Base-by-base conservation (phyloP, 163 green algal genomes). In the Trebouxia gelatinosa region DNA sequence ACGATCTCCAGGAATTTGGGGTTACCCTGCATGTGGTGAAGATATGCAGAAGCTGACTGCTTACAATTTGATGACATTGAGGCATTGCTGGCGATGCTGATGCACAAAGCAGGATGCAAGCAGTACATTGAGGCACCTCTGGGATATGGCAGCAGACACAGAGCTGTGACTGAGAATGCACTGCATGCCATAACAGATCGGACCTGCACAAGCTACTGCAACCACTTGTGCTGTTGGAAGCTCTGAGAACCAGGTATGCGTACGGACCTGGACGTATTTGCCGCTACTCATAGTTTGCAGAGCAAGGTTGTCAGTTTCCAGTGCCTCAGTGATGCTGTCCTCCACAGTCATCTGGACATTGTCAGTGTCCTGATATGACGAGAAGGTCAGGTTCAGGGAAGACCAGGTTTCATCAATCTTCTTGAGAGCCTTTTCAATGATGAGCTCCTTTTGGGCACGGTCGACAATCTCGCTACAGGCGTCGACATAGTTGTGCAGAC, bases 321-420 rank as follows among this genome's bases (percentile, higher is more conserved):
- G 87, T 1, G 87, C 85, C 79, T 97, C 93, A 6, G 85, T 91
- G 38, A 88, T 61, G 6, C 78, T 23, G 5, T 90, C 75, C 29
- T 89, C 85, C 9, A 87, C 59, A 1, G 43, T 77, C 68, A 95
- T 77, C 76, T 87, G 80, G 34, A 91, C 59, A 6, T 93, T 85
- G 54, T 92, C 92, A 11, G 86, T 92, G 78, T 94, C 89, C 82
- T 82, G 86, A 74, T 94, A 92, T 3, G 86, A 81, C 1, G 78
- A 78, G 72, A 98, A 98, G 9, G 81, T 79, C 11, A 98, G 81
- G 34, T 84, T 86, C 40, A 95, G 86, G 16, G 58, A 82, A 2
- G 78, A 79, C 94, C 94, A 98, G 0, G 89, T 95, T 58, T 94
- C 90, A 77, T 97, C 92, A 57, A 98, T 96, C 83, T 95, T 96